A percentile compares a stretch with the other conserved stretches of the same genome.
These are phyloP conservation scores for Collybiopsis confluens DNA, from an alignment of 768 basidiomycete species.

Conservation along the genomic window DNA sequence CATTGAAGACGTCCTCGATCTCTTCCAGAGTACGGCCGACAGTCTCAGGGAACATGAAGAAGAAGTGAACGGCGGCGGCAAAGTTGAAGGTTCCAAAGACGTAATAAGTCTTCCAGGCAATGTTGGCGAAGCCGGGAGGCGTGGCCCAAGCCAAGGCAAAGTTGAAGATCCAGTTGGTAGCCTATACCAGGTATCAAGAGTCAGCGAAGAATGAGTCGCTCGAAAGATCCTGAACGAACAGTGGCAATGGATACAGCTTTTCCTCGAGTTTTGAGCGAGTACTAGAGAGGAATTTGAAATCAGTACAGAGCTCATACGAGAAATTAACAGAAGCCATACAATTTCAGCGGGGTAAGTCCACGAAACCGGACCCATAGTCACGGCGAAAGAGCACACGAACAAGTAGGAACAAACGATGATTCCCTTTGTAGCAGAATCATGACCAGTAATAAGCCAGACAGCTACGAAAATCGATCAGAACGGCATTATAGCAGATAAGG, in stretches of 20 bases:
- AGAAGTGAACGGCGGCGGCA: conserved; percentile 62
- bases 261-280: conserved; percentile 59
- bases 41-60: conserved; percentile 82
- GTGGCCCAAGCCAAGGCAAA: conserved; percentile 73
- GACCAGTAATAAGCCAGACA: conserved; percentile 51
- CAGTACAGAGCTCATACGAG: neutral
- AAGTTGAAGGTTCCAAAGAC: conserved; percentile 78
- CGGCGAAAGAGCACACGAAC: conserved; percentile 70
- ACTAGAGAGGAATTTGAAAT: conserved; percentile 24
- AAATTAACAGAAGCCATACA: conserved; percentile 18
- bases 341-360: conserved; percentile 73
- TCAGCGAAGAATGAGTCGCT: conserved; percentile 15
- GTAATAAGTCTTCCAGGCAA: conserved; percentile 75
- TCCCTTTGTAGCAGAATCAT: conserved; percentile 56
- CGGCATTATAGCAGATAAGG: neutral
- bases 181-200: conserved; percentile 8
- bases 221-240: conserved; percentile 38
- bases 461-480: conserved; percentile 1
- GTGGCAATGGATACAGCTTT: conserved; percentile 55
- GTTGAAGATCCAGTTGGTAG: conserved; percentile 64
- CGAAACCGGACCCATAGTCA: conserved; percentile 75
- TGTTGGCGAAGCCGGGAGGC: conserved; percentile 60
- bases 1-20: conserved; percentile 71
- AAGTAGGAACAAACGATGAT: conserved; percentile 77
- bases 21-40: conserved; percentile 72